Base-by-base conservation (phyloP, 768 basidiomycete species). In the Xerocomellus intermedius region DNA sequence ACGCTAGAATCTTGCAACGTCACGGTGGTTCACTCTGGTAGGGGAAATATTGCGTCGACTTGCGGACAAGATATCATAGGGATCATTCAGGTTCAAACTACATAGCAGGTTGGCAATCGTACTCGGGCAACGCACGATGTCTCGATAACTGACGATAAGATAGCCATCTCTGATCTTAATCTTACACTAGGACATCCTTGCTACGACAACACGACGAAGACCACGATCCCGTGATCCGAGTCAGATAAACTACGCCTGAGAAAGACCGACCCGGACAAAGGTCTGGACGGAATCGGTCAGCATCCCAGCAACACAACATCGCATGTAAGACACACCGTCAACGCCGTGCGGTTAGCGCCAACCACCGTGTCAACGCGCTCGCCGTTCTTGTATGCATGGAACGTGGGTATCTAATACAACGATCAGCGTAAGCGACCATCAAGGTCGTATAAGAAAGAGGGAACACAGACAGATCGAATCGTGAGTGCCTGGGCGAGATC, bases 401-500 rank as follows among this genome's bases (percentile, higher is more conserved):
- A 62, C 16, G 50, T 55, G 2, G 67, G 69, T 32, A 64, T 56
- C 62, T 69, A 37, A 33, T 26, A 17, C 36, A 5, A 33, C 7
- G 10, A 33, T 32, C 36, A 36, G 32, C 14, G 14, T 37, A 12
- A 57, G 35, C 2, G 10, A 0, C 9, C 2, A 8, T 2, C 13
- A 19, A 22, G 10, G 5, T 30, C 16, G 2, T 10, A 22, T n/a
- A 10, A 32, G 8, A 13, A 7, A 28, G 32, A 33, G 4, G 36
- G 22, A 9, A 35, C 5, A 61, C 84, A 38, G 58, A 87, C 86
- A 35, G 82, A 79, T 60, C 75, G 73, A 50, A 88, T 72, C 24
- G 75, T 74, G 48, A 80, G 79, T 65, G 80, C 82, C 49, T 76
- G 64, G 0, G 80, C 57, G 51, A 87, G 78, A 0, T 77, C 74